Percentiles rank a stretch among this genome's conserved stretches.
These are phyloP conservation scores for Stellera chamaejasme DNA, from an alignment of 345 rosid genomes.

Conservation along the genomic window DNA sequence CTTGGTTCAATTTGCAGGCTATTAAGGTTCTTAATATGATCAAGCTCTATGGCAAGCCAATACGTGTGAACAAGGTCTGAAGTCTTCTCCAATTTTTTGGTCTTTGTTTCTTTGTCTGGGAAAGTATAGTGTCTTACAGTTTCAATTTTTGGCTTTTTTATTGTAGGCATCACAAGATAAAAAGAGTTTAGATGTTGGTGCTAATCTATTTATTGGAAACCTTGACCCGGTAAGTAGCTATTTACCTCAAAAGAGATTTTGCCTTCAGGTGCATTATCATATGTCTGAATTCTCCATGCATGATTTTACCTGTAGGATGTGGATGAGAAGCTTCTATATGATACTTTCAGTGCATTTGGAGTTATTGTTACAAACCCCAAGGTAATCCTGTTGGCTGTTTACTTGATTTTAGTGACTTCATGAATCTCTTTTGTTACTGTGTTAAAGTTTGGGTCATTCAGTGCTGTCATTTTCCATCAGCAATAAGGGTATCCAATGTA, in stretches of 20 bases:
- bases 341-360: slow-evolving; percentile 98
- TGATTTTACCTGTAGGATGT: slow-evolving; percentile 58
- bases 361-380: slow-evolving; percentile 93
- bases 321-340: slow-evolving; percentile 92
- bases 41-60: slow-evolving; percentile 91
- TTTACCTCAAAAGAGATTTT: background rate
- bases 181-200: slow-evolving; percentile 97
- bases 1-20: slow-evolving; percentile 37
- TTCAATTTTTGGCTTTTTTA: slow-evolving; percentile 7
- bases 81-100: background rate
- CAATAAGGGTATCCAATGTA: background rate
- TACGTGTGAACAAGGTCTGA: slow-evolving; percentile 88
- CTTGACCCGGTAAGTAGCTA: slow-evolving; percentile 78
- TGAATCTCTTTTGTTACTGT: background rate
- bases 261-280: background rate
- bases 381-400: slow-evolving; percentile 31
- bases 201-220: slow-evolving; percentile 95
- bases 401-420: background rate
- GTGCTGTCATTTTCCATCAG: background rate
- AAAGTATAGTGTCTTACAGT: background rate
- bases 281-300: slow-evolving; percentile 13
- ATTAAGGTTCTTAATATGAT: slow-evolving; percentile 98
- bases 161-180: slow-evolving; percentile 95
- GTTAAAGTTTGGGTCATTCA: background rate
- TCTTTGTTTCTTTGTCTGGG: background rate